A percentile compares a stretch with the other conserved stretches of the same genome.
These are phyloP conservation scores for Xylariaceae sp. DNA, from an alignment of 2,329 filamentous ascomycete genomes.

Conservation along the genomic window DNA sequence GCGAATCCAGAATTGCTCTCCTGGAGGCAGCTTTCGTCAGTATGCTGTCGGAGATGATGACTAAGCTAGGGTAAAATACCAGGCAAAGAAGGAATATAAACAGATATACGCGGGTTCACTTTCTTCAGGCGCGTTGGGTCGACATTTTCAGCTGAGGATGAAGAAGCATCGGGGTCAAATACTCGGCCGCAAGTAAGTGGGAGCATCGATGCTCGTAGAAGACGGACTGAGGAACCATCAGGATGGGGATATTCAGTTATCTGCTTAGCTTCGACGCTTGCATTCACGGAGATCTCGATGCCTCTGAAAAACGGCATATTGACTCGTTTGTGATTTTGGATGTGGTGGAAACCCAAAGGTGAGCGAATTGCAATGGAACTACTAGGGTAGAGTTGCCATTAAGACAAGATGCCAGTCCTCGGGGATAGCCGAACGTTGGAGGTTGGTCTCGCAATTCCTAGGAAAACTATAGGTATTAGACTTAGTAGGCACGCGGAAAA, in stretches of 20 bases:
- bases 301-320: conserved; percentile 47
- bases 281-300: conserved; percentile 41
- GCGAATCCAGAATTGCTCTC: conserved; percentile 47
- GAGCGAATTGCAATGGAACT: background rate
- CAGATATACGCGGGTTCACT: conserved; percentile 41
- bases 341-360: background rate
- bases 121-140: conserved; percentile 31
- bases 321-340: background rate
- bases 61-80: conserved; percentile 33
- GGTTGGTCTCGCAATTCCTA: background rate
- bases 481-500: background rate
- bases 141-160: conserved; percentile 25
- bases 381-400: background rate
- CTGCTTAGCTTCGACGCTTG: conserved; percentile 32
- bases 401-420: background rate
- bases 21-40: conserved; percentile 29
- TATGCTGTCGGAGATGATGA: background rate
- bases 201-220: conserved; percentile 23
- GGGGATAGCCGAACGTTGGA: background rate
- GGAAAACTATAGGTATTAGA: background rate
- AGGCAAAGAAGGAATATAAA: conserved; percentile 52
- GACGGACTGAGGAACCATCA: conserved; percentile 41
- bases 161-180: conserved; percentile 16
- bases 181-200: conserved; percentile 5
- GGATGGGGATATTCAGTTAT: conserved; percentile 53